Evolutionary conservation across 805 yeast species (phyloP).

Genomic region (Teunomyces atbi): DNA sequence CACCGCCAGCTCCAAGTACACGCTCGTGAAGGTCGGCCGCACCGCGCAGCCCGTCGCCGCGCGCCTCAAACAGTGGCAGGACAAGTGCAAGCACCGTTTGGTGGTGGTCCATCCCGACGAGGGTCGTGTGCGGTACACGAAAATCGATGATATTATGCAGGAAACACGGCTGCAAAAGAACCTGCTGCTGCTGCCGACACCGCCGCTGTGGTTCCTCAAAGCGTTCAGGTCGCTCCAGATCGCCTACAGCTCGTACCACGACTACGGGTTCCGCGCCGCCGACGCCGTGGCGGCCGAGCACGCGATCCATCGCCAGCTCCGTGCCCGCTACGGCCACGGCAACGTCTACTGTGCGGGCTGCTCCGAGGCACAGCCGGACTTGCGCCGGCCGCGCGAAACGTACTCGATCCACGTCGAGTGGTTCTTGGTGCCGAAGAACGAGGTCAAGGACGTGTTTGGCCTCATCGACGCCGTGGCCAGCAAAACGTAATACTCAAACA

Average conservation of each 20-base stretch:
- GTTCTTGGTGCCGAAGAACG: slow-evolving; percentile 51
- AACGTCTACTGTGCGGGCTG: slow-evolving; percentile 50
- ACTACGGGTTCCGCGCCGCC: slow-evolving; percentile 35
- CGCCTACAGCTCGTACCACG: slow-evolving; percentile 7
- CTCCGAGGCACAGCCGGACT: slow-evolving; percentile 5
- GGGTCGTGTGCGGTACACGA: not conserved
- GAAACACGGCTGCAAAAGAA: not conserved
- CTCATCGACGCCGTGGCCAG: slow-evolving; percentile 25
- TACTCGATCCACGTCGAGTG: slow-evolving; percentile 51
- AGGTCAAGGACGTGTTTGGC: slow-evolving; percentile 29
- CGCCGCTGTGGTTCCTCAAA: not conserved
- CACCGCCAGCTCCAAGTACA: slow-evolving; percentile 34
- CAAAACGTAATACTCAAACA: not conserved
- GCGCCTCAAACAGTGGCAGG: slow-evolving; percentile 52
- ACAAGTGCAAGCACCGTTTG: slow-evolving; percentile 48
- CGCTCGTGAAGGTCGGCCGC: slow-evolving; percentile 53
- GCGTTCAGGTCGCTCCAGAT: not conserved
- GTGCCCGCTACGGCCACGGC: slow-evolving; percentile 46
- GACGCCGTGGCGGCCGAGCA: slow-evolving; percentile 39
- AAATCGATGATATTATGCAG: not conserved
- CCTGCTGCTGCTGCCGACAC: not conserved
- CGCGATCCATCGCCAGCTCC: slow-evolving; percentile 38
- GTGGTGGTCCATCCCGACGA: slow-evolving; percentile 20
- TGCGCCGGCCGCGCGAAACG: slow-evolving; percentile 5
- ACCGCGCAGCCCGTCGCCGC: slow-evolving; percentile 45